Base-by-base conservation (phyloP, 345 rosid genomes). In the Jatropha curcas region DNA sequence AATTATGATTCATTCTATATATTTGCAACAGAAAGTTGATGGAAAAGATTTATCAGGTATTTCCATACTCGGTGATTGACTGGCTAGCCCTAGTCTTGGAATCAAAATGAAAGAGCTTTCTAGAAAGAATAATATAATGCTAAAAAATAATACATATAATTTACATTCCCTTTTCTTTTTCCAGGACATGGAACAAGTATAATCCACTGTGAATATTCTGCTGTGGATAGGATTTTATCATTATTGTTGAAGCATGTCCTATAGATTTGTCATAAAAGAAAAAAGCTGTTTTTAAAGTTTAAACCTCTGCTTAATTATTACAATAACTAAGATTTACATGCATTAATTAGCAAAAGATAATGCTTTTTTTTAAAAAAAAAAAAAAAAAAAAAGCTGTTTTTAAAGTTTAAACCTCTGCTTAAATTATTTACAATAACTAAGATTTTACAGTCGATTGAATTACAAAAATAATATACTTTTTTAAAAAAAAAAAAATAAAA, bases 181-280 rank as follows among this genome's bases (percentile, higher is more conserved):
- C 28, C 1, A 3, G 30, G 24, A 17, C 43, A 39, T 39, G 43
- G 43, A 30, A 25, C 11, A 64, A 57, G 76, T 66, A 76, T 55
- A 66, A 67, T 79, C 75, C 83, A 2, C 19, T 46, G 6, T 71
- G 81, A 48, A 79, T 76, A 79, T 76, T 79, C 83, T 67, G 33
- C 27, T 7, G 55, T 19, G 27, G 46, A 24, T n/a, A 20, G 45
- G 11, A n/a, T n/a, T n/a, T n/a, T n/a, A n/a, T n/a, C n/a, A n/a
- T n/a, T n/a, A n/a, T n/a, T n/a, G n/a, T n/a, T n/a, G n/a, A 41
- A 41, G 13, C 45, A 41, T 39, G 14, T 41, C 50, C 7, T 11
- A 39, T 33, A 3, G 28, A n/a, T n/a, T n/a, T n/a, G n/a, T n/a
- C n/a, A n/a, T 51, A 13, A 68, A 1, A 33, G 30, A 3, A 55